phyloP scores from a whole-genome alignment of 768 basidiomycete species.

The Naganishia kalamii region DNA sequence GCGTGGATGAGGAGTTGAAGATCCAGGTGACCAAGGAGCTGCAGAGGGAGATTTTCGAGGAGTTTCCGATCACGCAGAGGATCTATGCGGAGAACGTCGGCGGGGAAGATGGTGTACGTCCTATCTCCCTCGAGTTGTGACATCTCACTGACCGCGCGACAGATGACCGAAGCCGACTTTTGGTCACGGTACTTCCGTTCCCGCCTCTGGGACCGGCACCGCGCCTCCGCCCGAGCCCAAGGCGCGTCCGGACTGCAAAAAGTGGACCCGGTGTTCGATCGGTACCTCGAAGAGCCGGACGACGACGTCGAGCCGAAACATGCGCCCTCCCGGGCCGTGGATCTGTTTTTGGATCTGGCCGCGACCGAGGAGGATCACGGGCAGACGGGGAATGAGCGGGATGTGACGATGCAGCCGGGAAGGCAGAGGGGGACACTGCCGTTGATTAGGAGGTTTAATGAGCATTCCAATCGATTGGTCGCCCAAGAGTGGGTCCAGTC shows the following conservation, averaged over 20 bases:
- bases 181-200: constrained; percentile 97
- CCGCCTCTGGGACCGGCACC: constrained; percentile 87
- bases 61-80: constrained; percentile 88
- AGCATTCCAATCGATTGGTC: constrained; percentile 66
- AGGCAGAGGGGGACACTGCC: constrained; percentile 79
- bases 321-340: constrained; percentile 60
- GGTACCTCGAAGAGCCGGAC: constrained; percentile 91
- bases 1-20: constrained; percentile 55
- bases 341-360: constrained; percentile 73
- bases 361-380: constrained; percentile 87
- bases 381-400: constrained; percentile 81
- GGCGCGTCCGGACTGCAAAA: constrained; percentile 61
- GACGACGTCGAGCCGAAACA: constrained; percentile 78
- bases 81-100: constrained; percentile 93
- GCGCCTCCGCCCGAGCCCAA: constrained; percentile 76
- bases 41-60: constrained; percentile 93
- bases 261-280: constrained; percentile 81
- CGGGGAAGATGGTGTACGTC: constrained; percentile 55
- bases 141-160: constrained; percentile 15
- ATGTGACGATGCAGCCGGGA: constrained; percentile 93
- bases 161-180: constrained; percentile 87
- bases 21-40: constrained; percentile 75
- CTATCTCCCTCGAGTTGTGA: constrained; percentile 14
- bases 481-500: constrained; percentile 10
- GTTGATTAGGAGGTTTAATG: constrained; percentile 92